A percentile compares a stretch with the other conserved stretches of the same genome.
phyloP scores from a whole-genome alignment of 2,329 filamentous ascomycete species.

The Chaetomiaceae sp. region DNA sequence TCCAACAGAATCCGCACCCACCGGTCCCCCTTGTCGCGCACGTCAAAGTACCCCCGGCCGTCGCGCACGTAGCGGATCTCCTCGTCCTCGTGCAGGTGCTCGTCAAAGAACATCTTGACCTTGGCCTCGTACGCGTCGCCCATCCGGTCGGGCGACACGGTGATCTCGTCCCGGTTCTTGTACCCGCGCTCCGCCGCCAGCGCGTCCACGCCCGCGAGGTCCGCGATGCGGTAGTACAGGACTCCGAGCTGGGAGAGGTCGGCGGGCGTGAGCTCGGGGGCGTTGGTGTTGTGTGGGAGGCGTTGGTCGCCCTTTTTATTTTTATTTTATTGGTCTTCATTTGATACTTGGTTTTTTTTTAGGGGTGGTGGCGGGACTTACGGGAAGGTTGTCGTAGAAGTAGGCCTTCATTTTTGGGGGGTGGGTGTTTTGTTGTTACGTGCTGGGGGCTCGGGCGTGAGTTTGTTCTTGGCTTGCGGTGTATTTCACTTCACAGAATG shows the following conservation, averaged over 20 bases:
- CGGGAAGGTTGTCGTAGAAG: slow-evolving; percentile 52
- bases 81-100: slow-evolving; percentile 97
- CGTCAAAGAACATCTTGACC: slow-evolving; percentile 87
- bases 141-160: slow-evolving; percentile 80
- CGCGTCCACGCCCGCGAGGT: slow-evolving; percentile 63
- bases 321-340: slow-evolving; percentile 2
- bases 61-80: slow-evolving; percentile 94
- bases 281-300: slow-evolving; percentile 80
- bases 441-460: neutral
- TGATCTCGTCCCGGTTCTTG: slow-evolving; percentile 92
- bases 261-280: slow-evolving; percentile 55
- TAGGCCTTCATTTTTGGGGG: slow-evolving; percentile 52
- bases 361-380: slow-evolving; percentile 32
- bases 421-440: neutral
- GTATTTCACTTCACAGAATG: neutral
- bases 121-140: slow-evolving; percentile 87
- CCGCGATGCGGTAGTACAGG: slow-evolving; percentile 65
- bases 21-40: slow-evolving; percentile 73
- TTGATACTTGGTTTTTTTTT: neutral
- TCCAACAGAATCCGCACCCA: slow-evolving; percentile 85
- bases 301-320: slow-evolving; percentile 74
- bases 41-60: slow-evolving; percentile 89
- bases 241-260: slow-evolving; percentile 75
- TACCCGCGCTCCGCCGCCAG: slow-evolving; percentile 75
- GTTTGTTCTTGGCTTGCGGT: neutral